Conservation (phyloP, 2,329 filamentous ascomycete species). For the Paraphoma chrysanthemicola region DNA sequence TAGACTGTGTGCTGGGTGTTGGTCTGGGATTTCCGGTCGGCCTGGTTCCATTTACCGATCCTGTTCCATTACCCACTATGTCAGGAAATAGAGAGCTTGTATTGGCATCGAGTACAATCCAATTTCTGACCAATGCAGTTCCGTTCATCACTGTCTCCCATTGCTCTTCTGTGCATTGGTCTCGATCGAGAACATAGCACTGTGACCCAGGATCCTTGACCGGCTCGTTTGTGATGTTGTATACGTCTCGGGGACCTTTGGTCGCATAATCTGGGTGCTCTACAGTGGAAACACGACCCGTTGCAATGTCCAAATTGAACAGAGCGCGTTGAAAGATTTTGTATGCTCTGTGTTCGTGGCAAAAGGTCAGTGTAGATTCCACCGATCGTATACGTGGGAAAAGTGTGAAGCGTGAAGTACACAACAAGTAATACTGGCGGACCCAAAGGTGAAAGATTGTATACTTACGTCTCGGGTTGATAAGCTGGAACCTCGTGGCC, state of each 20-base stretch:
- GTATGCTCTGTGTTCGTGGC: slow-evolving; percentile 42
- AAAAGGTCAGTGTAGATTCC: neutral
- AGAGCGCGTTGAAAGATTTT: slow-evolving; percentile 62
- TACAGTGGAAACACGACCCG: slow-evolving; percentile 55
- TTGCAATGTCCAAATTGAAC: slow-evolving; percentile 60
- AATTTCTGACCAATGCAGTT: slow-evolving; percentile 38
- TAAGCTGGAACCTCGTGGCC: slow-evolving; percentile 60
- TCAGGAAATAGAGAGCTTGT: slow-evolving; percentile 40
- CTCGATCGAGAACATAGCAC: slow-evolving; percentile 41
- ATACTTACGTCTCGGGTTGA: slow-evolving; percentile 50
- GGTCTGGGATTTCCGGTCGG: neutral
- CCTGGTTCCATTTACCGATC: neutral
- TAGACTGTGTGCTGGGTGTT: neutral
- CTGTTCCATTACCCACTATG: slow-evolving; percentile 21
- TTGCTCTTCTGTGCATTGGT: slow-evolving; percentile 39
- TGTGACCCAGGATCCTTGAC: slow-evolving; percentile 48
- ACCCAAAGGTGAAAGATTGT: too few species aligned
- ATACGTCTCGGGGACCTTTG: slow-evolving; percentile 48
- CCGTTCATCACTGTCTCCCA: slow-evolving; percentile 42
- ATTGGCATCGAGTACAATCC: slow-evolving; percentile 45
- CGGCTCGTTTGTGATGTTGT: slow-evolving; percentile 55
- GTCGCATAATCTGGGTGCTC: slow-evolving; percentile 48
- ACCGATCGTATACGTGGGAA: too few species aligned
- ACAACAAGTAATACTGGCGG: too few species aligned
- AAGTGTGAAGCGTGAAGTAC: too few species aligned